These are phyloP conservation scores for Esteya vermicola DNA, from an alignment of 2,329 filamentous ascomycete species.

Conservation along the genomic window DNA sequence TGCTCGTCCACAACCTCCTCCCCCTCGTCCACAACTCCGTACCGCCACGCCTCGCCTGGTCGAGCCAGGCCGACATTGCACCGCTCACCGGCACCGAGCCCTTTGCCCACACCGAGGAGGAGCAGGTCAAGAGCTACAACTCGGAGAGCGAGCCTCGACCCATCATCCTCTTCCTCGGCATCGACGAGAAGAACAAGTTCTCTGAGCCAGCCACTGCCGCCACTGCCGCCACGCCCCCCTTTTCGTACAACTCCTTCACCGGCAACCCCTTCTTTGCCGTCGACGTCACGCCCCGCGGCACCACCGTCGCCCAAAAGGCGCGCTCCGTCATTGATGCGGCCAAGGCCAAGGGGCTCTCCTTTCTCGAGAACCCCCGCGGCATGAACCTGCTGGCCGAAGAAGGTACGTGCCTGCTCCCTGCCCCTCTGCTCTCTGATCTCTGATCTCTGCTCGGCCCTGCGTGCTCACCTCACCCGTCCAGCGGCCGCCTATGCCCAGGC, in stretches of 20 bases:
- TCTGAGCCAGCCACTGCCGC: constrained; percentile 16
- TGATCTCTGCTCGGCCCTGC: neutral
- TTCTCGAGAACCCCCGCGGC: constrained; percentile 43
- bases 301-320: constrained; percentile 45
- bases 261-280: constrained; percentile 81
- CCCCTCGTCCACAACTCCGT: constrained; percentile 45
- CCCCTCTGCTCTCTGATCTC: too few relatives aligned
- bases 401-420: too few relatives aligned
- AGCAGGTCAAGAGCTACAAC: constrained; percentile 59
- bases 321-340: constrained; percentile 36
- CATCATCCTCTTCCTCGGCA: constrained; percentile 69
- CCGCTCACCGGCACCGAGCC: constrained; percentile 56
- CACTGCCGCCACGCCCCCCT: constrained; percentile 16
- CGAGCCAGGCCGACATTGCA: constrained; percentile 53
- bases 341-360: constrained; percentile 45
- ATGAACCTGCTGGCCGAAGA: constrained; percentile 31
- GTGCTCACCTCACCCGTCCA: constrained; percentile 19
- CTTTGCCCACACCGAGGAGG: constrained; percentile 58
- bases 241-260: constrained; percentile 54
- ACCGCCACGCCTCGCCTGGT: constrained; percentile 44
- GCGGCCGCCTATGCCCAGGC: constrained; percentile 86
- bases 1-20: constrained; percentile 65
- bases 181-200: constrained; percentile 46
- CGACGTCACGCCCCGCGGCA: constrained; percentile 59
- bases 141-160: constrained; percentile 47